Conservation (phyloP, 2,329 filamentous ascomycete genomes). For the Fusarium sp. region DNA sequence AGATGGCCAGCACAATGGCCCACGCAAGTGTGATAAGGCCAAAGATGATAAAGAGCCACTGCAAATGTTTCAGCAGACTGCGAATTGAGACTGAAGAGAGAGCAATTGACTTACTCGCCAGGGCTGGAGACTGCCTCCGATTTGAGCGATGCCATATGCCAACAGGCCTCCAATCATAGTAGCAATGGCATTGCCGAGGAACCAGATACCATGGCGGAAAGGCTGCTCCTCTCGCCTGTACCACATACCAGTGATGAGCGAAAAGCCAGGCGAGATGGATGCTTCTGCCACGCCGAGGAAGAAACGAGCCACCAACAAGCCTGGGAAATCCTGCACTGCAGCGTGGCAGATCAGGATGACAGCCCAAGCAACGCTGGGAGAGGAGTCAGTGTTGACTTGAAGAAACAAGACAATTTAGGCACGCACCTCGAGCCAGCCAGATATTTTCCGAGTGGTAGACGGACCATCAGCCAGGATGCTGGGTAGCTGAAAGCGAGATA, state of each 20-base stretch:
- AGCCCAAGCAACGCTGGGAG: slow-evolving; percentile 25
- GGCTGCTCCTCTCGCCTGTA: slow-evolving; percentile 38
- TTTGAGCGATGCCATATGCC: slow-evolving; percentile 37
- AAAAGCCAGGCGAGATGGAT: slow-evolving; percentile 38
- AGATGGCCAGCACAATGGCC: slow-evolving; percentile 21
- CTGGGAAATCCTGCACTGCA: slow-evolving; percentile 27
- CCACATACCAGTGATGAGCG: slow-evolving; percentile 40
- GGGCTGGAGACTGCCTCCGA: slow-evolving; percentile 19
- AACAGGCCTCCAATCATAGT: slow-evolving; percentile 36
- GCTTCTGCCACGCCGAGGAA: slow-evolving; percentile 39
- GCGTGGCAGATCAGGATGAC: slow-evolving; percentile 34
- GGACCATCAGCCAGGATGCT: slow-evolving; percentile 38
- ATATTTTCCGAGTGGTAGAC: slow-evolving; percentile 33
- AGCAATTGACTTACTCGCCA: slow-evolving; percentile 28
- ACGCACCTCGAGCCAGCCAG: slow-evolving; percentile 29
- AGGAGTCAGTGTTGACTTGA: neutral
- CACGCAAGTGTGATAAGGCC: slow-evolving; percentile 35
- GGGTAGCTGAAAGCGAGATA: slow-evolving; percentile 40
- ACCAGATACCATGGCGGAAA: slow-evolving; percentile 39
- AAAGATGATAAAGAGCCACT: slow-evolving; percentile 41
- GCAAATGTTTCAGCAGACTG: accelerated
- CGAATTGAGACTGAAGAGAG: too few species aligned
- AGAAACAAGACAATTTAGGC: accelerated
- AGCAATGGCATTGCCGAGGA: slow-evolving; percentile 36
- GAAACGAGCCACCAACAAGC: slow-evolving; percentile 30